Evolutionary conservation across 805 yeast genomes (phyloP).

Genomic region (Myxozyma melibiosi): DNA sequence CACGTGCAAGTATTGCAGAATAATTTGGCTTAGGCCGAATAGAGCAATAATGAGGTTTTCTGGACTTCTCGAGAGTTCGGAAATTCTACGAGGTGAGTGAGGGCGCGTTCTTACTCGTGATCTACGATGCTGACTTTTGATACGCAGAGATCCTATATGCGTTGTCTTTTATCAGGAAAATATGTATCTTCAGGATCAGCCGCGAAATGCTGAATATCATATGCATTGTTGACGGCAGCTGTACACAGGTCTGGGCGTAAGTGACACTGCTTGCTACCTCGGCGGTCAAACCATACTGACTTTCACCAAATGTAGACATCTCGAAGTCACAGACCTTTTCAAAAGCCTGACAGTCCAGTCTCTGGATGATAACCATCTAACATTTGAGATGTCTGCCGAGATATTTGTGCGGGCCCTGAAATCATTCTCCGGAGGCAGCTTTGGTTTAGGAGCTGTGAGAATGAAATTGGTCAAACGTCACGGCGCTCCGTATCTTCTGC

Average conservation of each 20-base stretch:
- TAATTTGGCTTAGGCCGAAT: background rate
- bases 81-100: slow-evolving; percentile 8
- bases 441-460: slow-evolving; percentile 29
- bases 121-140: background rate
- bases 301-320: background rate
- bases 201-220: slow-evolving; percentile 53
- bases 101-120: background rate
- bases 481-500: slow-evolving; percentile 55
- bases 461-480: slow-evolving; percentile 39
- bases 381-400: slow-evolving; percentile 65
- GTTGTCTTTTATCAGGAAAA: slow-evolving; percentile 56
- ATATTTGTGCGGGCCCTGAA: slow-evolving; percentile 58
- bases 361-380: slow-evolving; percentile 55
- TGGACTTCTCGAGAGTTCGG: background rate
- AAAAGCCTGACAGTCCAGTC: slow-evolving; percentile 8
- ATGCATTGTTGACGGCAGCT: slow-evolving; percentile 50
- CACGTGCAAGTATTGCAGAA: too few relatives aligned
- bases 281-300: background rate
- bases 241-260: slow-evolving; percentile 66
- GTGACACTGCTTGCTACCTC: background rate
- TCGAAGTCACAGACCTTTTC: slow-evolving; percentile 20
- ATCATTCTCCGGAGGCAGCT: slow-evolving; percentile 53
- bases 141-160: slow-evolving; percentile 49
- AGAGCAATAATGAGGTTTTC: slow-evolving; percentile 13
- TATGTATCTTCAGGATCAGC: slow-evolving; percentile 60